Evolutionary conservation across 805 yeast genomes (phyloP), one percentile per base, ranked within the genome.

Genomic region (Schizosaccharomyces octosporus): DNA sequence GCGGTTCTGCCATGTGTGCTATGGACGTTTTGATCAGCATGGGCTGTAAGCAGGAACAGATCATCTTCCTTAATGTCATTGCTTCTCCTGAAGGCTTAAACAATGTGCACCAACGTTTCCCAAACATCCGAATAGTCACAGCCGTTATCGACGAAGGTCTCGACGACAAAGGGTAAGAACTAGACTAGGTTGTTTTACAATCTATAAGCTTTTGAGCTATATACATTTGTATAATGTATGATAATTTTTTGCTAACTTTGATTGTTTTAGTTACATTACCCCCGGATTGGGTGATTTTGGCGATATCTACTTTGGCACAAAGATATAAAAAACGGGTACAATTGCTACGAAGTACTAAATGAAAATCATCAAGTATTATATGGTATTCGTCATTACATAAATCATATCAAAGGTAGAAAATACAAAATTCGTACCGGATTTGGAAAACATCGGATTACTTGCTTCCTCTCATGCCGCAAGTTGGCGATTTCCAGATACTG

Each of bases 1-100:
- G 98, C 66, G 98, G 98, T 60, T 85, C 95, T 64, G 98, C 97
- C 21, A 81, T 87, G 72, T 85, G 89, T 93, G 99, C 97, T 17
- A 87, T 89, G 19, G 95, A 93, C 64, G 97, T 93, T 19, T 75
- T 93, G 68, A 76, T 85, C 63, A 76, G 81, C 62, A 80, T 93
- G 69, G 97, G 98, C 61, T 97, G 90, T 59, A 81, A 81, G 62
- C 83, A 82, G 66, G 89, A 88, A 64, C 81, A 94, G 69, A 93
- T 93, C 66, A 78, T 87, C 71, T 93, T 93, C 70, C 77, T 93
- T 72, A 93, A 93, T 73, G 79, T 93, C 69, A 81, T 93, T 69
- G 90, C 97, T 48, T 83, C 95, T 54, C 96, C 97, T 63, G 97
- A 90, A 70, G 99, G 99, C 63, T 82, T 93, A 65, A 75, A 79